Base-by-base conservation (phyloP, 2,329 filamentous ascomycete genomes). In the Hirsutella thompsonii region DNA sequence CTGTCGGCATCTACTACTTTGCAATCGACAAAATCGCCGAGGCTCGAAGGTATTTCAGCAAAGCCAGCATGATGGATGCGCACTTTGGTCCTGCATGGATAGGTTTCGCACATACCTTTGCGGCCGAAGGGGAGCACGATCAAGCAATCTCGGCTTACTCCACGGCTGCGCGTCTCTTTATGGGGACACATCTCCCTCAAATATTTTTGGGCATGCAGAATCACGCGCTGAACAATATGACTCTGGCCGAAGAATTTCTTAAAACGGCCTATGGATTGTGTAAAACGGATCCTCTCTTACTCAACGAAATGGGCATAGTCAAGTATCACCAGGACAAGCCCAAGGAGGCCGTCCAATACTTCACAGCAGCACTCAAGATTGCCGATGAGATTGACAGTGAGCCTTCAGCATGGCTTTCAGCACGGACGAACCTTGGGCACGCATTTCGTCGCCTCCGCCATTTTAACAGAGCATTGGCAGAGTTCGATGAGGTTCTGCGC, bases 41-140 rank as follows among this genome's bases (percentile, higher is more conserved):
- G 62, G 89, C 93, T 9, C 79, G 92, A 10, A 79, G 90, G 32
- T 98, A 92, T 67, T 98, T 98, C 61, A 94, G 86, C 54, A 98
- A 98, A 63, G 85, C 93, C 4, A 94, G 86, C 49, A 83, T 96
- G 69, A 90, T 98, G 81, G 89, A 98, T 55, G 85, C 90, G 6
- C 90, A 96, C 63, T 98, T 94, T 53, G 90, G 90, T 0, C 86
- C 92, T 1, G 92, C 92, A 3, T 98, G 92, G 92, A 96, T 98
- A 48, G 92, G 93, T 1, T 98, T 98, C 56, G 92, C 92, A 1
- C 93, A 98, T 59, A 98, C 92, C 0, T 98, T 98, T 58, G 92
- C 92, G 1, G 89, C 88, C 10, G 92, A 98, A 59, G 92, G 92
- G 40, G 92, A 98, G 61, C 89, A 96, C 59, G 92, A 98, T 58